These are phyloP conservation scores for Alnus rubra DNA, from an alignment of 306 rosid genomes.

Conservation along the genomic window DNA sequence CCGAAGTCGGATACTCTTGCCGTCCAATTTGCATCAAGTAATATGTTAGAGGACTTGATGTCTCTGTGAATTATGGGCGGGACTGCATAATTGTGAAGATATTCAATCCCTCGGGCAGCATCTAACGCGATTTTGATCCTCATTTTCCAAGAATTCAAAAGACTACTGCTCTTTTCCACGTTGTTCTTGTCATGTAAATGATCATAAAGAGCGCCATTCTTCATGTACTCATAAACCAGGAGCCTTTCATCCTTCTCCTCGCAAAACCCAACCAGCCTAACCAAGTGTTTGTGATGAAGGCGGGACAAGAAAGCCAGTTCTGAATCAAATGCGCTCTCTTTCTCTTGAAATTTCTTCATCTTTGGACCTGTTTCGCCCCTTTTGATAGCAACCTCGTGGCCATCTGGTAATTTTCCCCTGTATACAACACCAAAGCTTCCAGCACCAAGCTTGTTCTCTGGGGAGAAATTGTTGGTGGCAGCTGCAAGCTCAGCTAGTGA, in stretches of 20 bases:
- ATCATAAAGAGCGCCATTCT: slow-evolving; percentile 79
- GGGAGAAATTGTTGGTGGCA: slow-evolving; percentile 65
- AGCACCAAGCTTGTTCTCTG: slow-evolving; percentile 69
- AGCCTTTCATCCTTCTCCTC: slow-evolving; percentile 84
- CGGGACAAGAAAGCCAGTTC: slow-evolving; percentile 86
- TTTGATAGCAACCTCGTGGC: slow-evolving; percentile 87
- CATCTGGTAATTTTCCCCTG: slow-evolving; percentile 64
- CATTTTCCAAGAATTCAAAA: slow-evolving; percentile 74
- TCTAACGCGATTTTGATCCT: slow-evolving; percentile 88
- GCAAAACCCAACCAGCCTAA: slow-evolving; percentile 83
- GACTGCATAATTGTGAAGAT: slow-evolving; percentile 93
- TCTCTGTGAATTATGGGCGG: slow-evolving; percentile 91
- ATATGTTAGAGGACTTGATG: slow-evolving; percentile 84
- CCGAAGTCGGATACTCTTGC: slow-evolving; percentile 95
- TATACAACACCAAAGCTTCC: slow-evolving; percentile 96
- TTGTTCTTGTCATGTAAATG: slow-evolving; percentile 78
- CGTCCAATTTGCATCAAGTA: slow-evolving; percentile 66
- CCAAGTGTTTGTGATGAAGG: slow-evolving; percentile 86
- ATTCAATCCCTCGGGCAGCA: slow-evolving; percentile 89
- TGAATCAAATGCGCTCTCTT: slow-evolving; percentile 88
- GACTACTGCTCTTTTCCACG: slow-evolving; percentile 48
- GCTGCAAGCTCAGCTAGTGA: slow-evolving; percentile 61
- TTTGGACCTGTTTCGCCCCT: slow-evolving; percentile 55
- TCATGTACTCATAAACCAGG: slow-evolving; percentile 86
- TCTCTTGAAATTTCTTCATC: slow-evolving; percentile 75